Evolutionary conservation across 2,329 filamentous ascomycete species (phyloP), one percentile per base, ranked within the genome.

Genomic region (Gyromitra esculenta): DNA sequence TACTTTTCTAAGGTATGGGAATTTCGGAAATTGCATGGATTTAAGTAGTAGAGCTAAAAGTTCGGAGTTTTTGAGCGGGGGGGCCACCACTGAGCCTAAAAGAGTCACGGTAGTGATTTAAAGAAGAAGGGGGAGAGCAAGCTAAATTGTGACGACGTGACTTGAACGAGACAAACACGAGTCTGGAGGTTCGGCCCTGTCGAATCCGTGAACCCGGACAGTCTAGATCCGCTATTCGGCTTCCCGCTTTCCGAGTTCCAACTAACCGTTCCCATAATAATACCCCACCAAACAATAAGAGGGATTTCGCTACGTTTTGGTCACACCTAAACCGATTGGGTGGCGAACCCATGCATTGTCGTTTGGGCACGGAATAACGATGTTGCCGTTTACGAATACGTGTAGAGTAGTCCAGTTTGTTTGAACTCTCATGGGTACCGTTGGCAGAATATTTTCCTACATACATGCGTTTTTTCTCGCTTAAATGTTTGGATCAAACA

Each of bases 201-300:
- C 43, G 56, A 69, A 57, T 21, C 48, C 43, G 62, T 41, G 31
- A 35, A 13, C 37, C 39, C 68, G 35, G 31, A 18, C 35, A 39
- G 56, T 60, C 57, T 35, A 59, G 68, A 64, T 56, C 57, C 25
- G 62, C 6, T 39, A 39, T 37, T 71, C 68, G 68, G 68, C 57
- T 71, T 64, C 68, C 57, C 57, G 57, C 59, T 54, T 64, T 35
- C 68, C 68, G 57, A 43, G 31, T 45, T 2, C 45, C 25, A 31
- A 31, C 57, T 60, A 60, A n/a, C 21, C 15, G 43, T 18, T 43
- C 63, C 21, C 21, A 70, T 41, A 48, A 56, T n/a, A 68, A 57
- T 45, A 52, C 64, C 45, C 64, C 35, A 9, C 39, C 35, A 57
- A 68, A 45, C 35, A n/a, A 18, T 31, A 35, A 8, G 21, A 56